phyloP scores from a whole-genome alignment of 208 protist genomes.

The Acanthamoeba royreba region DNA sequence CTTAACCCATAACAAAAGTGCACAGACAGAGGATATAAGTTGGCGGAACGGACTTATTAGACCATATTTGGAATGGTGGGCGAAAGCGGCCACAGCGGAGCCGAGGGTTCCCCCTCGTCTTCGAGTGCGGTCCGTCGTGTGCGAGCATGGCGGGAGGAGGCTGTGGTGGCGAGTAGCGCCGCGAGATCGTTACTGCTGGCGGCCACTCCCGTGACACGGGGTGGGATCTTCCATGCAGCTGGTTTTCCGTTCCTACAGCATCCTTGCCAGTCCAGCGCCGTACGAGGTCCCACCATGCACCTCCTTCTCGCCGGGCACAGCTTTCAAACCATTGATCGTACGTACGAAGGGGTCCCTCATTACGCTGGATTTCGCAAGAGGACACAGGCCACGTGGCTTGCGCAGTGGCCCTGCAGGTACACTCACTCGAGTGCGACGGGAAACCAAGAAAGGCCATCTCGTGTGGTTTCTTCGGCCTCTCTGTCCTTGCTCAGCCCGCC shows the following conservation, averaged over 20 bases:
- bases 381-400: too few species aligned
- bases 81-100: neutral
- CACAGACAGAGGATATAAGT: neutral
- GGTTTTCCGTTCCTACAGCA: conserved; percentile 14
- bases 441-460: too few species aligned
- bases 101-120: neutral
- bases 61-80: neutral
- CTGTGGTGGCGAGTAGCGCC: neutral
- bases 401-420: too few species aligned
- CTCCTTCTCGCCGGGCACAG: neutral
- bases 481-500: too few species aligned
- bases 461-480: too few species aligned
- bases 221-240: neutral
- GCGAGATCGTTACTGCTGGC: neutral
- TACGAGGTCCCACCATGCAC: neutral
- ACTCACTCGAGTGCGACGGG: too few species aligned
- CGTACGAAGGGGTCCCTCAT: too few species aligned
- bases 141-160: neutral
- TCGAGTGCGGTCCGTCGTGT: neutral
- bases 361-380: too few species aligned
- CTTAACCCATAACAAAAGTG: neutral
- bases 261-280: neutral
- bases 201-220: neutral
- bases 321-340: neutral
- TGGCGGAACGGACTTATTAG: neutral